A percentile compares a stretch with the other conserved stretches of the same genome.
These are phyloP conservation scores for Dipodascus albidus DNA, from an alignment of 805 yeast species.

Conservation along the genomic window DNA sequence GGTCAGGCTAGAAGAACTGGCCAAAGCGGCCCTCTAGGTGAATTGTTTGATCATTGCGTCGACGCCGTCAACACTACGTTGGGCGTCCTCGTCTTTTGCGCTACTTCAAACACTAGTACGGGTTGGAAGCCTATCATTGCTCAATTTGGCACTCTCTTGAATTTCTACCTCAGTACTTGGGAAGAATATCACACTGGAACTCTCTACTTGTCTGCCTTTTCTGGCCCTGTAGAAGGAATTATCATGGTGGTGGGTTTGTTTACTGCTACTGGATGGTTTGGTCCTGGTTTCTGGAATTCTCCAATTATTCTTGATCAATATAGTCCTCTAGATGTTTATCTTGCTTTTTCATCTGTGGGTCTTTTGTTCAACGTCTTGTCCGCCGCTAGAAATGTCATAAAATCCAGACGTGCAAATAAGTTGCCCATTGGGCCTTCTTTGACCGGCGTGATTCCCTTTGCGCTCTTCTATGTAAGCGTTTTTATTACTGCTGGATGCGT, in stretches of 20 bases:
- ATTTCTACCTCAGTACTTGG: conserved; percentile 88
- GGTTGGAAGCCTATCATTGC: conserved; percentile 37
- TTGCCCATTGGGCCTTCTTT: conserved; percentile 27
- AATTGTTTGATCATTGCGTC: conserved; percentile 79
- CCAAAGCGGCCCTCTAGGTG: conserved; percentile 92
- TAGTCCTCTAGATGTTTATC: conserved; percentile 31
- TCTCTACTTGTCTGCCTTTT: conserved; percentile 61
- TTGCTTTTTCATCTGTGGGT: conserved; percentile 42
- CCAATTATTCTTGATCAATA: conserved; percentile 8
- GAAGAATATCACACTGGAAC: conserved; percentile 89
- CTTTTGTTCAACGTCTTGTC: conserved; percentile 56
- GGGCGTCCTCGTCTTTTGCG: conserved; percentile 55
- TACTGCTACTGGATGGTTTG: conserved; percentile 51
- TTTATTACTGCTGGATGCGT: neutral
- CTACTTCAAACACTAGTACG: conserved; percentile 60
- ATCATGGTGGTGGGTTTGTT: conserved; percentile 47
- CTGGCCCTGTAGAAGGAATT: conserved; percentile 96
- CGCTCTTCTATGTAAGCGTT: conserved; percentile 38
- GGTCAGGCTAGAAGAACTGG: conserved; percentile 91
- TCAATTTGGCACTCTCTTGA: conserved; percentile 28
- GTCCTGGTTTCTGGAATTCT: conserved; percentile 52
- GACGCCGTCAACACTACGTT: conserved; percentile 61
- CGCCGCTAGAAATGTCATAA: conserved; percentile 54
- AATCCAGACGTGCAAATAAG: conserved; percentile 30
- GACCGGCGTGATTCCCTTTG: conserved; percentile 57